Evolutionary conservation across 768 basidiomycete genomes (phyloP).

Genomic region (Tylopilus felleus): DNA sequence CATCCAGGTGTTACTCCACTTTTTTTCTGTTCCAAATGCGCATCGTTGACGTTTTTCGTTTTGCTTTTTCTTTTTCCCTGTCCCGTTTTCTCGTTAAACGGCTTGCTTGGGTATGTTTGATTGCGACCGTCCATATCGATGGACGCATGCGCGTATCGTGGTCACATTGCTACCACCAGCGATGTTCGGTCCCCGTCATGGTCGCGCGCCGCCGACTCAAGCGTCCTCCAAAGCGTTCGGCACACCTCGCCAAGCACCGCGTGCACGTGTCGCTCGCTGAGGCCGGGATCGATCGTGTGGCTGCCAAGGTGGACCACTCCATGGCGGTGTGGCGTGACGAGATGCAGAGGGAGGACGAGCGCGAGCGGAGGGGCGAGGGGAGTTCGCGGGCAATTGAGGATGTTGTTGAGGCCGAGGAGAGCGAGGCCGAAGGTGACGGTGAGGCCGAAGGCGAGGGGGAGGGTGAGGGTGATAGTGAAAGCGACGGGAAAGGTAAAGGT

Average conservation of each 20-base stretch:
- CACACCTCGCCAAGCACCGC: conserved; percentile 79
- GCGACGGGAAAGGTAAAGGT: conserved; percentile 16
- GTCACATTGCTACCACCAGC: conserved; percentile 36
- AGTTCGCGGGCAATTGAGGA: conserved; percentile 18
- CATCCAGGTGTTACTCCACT: conserved; percentile 54
- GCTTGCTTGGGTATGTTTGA: no score
- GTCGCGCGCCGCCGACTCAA: conserved; percentile 90
- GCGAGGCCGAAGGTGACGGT: conserved; percentile 24
- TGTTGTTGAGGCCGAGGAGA: conserved; percentile 25
- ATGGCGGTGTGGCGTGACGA: conserved; percentile 79
- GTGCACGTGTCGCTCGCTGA: conserved; percentile 83
- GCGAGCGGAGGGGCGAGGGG: conserved; percentile 14
- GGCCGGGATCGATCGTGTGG: conserved; percentile 82
- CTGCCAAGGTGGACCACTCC: conserved; percentile 79
- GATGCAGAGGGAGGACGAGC: conserved; percentile 64
- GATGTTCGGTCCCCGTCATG: conserved; percentile 96
- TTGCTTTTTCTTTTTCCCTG: neutral
- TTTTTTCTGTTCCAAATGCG: neutral
- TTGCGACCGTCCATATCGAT: no score
- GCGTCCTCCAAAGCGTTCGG: conserved; percentile 76
- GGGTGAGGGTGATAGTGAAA: conserved; percentile 20
- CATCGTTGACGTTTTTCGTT: neutral
- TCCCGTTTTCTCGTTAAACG: neutral
- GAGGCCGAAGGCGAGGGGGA: conserved; percentile 24
- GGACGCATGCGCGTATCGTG: no score